These are phyloP conservation scores for Thraustochytrium striatum DNA, from an alignment of 352 stramenopile species.

Conservation along the genomic window DNA sequence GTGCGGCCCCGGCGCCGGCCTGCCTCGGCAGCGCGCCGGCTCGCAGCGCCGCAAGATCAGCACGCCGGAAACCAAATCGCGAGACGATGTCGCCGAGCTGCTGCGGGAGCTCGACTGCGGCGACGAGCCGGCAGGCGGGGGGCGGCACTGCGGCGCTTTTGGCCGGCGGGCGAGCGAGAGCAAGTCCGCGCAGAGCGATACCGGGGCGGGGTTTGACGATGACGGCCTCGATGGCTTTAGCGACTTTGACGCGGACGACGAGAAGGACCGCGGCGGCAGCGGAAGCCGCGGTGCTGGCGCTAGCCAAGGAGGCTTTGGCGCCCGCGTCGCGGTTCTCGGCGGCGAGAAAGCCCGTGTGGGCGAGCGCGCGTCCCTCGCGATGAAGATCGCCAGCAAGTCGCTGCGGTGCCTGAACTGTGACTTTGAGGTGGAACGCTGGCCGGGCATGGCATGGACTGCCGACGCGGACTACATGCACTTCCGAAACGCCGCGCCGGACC, in stretches of 20 bases:
- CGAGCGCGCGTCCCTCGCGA: neutral
- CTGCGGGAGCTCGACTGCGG: neutral
- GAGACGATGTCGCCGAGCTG: neutral
- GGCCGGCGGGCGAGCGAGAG: neutral
- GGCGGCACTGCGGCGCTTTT: neutral
- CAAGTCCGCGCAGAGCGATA: neutral
- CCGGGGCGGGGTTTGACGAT: neutral
- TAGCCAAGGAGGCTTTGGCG: neutral
- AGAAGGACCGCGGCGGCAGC: neutral
- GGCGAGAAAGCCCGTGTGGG: neutral
- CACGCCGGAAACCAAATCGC: neutral
- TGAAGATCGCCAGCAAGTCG: neutral
- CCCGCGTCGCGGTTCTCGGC: neutral
- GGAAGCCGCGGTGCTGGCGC: too few species aligned
- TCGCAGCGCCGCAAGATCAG: neutral
- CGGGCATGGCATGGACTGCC: neutral
- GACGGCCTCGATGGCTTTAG: too few species aligned
- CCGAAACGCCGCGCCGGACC: neutral
- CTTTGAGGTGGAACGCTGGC: neutral
- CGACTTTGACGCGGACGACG: slow-evolving; percentile 12
- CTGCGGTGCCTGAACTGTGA: neutral
- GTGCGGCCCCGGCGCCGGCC: neutral
- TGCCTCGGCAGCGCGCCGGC: neutral
- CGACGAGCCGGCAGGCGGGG: neutral
- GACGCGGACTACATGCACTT: neutral